Percentiles rank a stretch among this genome's conserved stretches.
Evolutionary conservation across 345 rosid species (phyloP).

Genomic region (Salix dunnii): DNA sequence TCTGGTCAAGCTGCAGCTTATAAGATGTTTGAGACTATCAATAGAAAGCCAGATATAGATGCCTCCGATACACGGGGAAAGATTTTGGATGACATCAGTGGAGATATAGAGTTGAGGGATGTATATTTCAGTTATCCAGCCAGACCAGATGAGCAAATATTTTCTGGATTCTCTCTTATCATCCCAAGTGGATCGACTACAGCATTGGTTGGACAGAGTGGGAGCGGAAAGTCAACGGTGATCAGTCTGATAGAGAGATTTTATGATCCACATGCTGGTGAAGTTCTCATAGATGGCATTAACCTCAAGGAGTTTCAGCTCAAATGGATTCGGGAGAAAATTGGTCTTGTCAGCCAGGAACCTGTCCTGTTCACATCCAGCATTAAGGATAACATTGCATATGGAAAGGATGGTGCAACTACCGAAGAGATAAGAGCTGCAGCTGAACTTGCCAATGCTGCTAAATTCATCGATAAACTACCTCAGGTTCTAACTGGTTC

Average conservation of each 20-base stretch:
- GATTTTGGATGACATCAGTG: slow-evolving; percentile 35
- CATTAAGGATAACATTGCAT: slow-evolving; percentile 45
- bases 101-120: slow-evolving; percentile 44
- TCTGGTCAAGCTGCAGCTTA: slow-evolving; percentile 32
- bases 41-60: slow-evolving; percentile 44
- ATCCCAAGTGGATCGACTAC: slow-evolving; percentile 34
- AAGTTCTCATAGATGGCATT: slow-evolving; percentile 42
- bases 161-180: slow-evolving; percentile 41
- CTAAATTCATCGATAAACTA: slow-evolving; percentile 26
- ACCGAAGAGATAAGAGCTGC: slow-evolving; percentile 40
- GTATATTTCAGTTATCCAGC: slow-evolving; percentile 47
- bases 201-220: slow-evolving; percentile 58
- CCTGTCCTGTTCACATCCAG: slow-evolving; percentile 43
- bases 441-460: slow-evolving; percentile 35
- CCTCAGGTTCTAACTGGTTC: slow-evolving; percentile 12
- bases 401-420: slow-evolving; percentile 29
- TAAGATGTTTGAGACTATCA: slow-evolving; percentile 44
- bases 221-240: slow-evolving; percentile 53
- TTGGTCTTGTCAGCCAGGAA: slow-evolving; percentile 52
- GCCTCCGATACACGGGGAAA: slow-evolving; percentile 36
- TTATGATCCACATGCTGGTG: slow-evolving; percentile 47
- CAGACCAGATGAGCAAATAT: slow-evolving; percentile 42
- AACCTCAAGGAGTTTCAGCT: slow-evolving; percentile 41
- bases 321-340: slow-evolving; percentile 45
- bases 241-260: slow-evolving; percentile 39